These are phyloP conservation scores for Coemansia sp. DNA, from an alignment of 192 early-diverging fungal species.

Conservation along the genomic window DNA sequence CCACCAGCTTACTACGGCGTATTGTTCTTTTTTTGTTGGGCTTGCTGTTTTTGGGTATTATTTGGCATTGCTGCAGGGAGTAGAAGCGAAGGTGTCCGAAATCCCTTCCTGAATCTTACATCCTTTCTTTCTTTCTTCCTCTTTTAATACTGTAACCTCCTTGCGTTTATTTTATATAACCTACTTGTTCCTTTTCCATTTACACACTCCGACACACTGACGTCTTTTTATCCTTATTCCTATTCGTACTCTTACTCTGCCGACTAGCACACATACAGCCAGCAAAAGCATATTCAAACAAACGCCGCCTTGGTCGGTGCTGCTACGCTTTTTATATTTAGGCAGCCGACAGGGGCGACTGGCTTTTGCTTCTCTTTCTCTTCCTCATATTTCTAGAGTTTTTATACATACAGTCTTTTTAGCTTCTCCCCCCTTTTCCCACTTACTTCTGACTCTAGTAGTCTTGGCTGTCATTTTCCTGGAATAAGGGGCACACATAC, in stretches of 20 bases:
- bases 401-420: too few species aligned
- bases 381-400: neutral
- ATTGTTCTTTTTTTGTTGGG: neutral
- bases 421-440: neutral
- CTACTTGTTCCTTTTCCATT: neutral
- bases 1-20: neutral
- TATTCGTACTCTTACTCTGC: neutral
- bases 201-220: neutral
- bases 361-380: neutral
- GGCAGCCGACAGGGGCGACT: neutral
- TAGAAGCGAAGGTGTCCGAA: neutral
- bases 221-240: neutral
- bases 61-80: neutral
- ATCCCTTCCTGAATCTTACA: neutral
- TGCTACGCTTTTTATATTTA: neutral
- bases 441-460: neutral
- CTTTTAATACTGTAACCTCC: neutral
- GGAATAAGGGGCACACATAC: neutral
- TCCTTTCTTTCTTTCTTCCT: neutral
- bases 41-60: neutral
- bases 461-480: neutral
- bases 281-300: neutral
- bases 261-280: neutral
- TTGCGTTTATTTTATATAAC: neutral
- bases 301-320: too few species aligned